These are phyloP conservation scores for Aspergillus neoniger DNA, from an alignment of 2,329 filamentous ascomycete species.

Conservation along the genomic window DNA sequence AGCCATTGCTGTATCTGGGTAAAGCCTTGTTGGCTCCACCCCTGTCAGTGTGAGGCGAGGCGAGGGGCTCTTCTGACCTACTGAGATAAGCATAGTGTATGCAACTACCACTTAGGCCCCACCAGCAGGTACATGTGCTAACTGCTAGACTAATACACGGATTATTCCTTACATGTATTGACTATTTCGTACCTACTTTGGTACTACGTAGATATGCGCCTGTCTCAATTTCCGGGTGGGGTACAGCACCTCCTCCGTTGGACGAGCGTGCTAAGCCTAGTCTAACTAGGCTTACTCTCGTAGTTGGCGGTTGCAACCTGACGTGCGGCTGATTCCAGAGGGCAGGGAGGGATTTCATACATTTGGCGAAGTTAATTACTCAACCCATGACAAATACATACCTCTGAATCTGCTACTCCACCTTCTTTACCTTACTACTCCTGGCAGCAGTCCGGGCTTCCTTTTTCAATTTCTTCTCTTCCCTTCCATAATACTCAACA, in stretches of 20 bases:
- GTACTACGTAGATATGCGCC: background rate
- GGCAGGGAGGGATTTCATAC: too few relatives aligned
- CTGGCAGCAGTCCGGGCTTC: constrained; percentile 6
- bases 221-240: background rate
- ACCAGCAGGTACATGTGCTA: background rate
- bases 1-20: too few relatives aligned
- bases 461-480: background rate
- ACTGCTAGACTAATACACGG: background rate
- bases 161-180: background rate
- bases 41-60: background rate
- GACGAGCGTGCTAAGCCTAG: too few relatives aligned
- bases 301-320: background rate
- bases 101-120: background rate
- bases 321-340: background rate
- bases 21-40: constrained; percentile 1
- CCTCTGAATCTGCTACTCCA: background rate
- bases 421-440: background rate
- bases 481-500: background rate
- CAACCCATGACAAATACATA: background rate
- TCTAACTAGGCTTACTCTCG: background rate
- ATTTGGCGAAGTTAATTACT: background rate
- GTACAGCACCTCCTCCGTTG: background rate
- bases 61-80: background rate
- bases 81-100: background rate
- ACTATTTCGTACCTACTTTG: too few relatives aligned